Evolutionary conservation across 2,329 filamentous ascomycete genomes (phyloP).

Genomic region (Aureobasidium sp.): DNA sequence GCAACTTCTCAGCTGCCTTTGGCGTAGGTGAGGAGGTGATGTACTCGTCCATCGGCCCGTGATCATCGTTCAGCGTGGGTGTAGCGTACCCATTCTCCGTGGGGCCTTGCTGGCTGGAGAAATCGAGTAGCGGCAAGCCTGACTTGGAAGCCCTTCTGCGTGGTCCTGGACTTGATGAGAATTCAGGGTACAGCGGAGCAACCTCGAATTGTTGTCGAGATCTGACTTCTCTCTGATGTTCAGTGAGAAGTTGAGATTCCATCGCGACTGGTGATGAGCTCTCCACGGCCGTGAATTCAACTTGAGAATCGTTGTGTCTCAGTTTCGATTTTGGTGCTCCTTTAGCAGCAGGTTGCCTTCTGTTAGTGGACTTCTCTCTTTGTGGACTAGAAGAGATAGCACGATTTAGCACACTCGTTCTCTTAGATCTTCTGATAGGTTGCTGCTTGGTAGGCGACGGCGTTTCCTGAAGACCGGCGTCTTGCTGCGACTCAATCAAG

Average conservation of each 20-base stretch:
- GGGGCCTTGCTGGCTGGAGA: slow-evolving; percentile 22
- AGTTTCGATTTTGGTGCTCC: slow-evolving; percentile 39
- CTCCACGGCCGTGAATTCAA: slow-evolving; percentile 65
- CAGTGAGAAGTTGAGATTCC: slow-evolving; percentile 70
- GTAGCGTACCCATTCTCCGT: slow-evolving; percentile 32
- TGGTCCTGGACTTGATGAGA: slow-evolving; percentile 49
- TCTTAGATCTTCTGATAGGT: slow-evolving; percentile 8
- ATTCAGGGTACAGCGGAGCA: slow-evolving; percentile 59
- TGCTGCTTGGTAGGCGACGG: neutral
- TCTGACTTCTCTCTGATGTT: slow-evolving; percentile 70
- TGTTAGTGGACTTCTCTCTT: neutral
- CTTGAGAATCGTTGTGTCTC: slow-evolving; percentile 75
- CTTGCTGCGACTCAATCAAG: slow-evolving; percentile 6
- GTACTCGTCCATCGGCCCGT: slow-evolving; percentile 38
- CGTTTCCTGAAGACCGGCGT: slow-evolving; percentile 18
- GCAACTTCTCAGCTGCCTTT: slow-evolving; percentile 27
- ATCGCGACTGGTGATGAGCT: slow-evolving; percentile 46
- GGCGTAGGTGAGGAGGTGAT: slow-evolving; percentile 49
- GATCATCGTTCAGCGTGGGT: slow-evolving; percentile 34
- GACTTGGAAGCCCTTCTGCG: slow-evolving; percentile 22
- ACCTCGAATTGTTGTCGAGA: slow-evolving; percentile 61
- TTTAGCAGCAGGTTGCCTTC: neutral
- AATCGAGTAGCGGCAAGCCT: slow-evolving; percentile 24
- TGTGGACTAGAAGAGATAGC: slow-evolving; percentile 16
- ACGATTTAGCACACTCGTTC: slow-evolving; percentile 18